Evolutionary conservation across 1,139 yeast species (phyloP).

Genomic region (Sugiyamaella grinbergsii): DNA sequence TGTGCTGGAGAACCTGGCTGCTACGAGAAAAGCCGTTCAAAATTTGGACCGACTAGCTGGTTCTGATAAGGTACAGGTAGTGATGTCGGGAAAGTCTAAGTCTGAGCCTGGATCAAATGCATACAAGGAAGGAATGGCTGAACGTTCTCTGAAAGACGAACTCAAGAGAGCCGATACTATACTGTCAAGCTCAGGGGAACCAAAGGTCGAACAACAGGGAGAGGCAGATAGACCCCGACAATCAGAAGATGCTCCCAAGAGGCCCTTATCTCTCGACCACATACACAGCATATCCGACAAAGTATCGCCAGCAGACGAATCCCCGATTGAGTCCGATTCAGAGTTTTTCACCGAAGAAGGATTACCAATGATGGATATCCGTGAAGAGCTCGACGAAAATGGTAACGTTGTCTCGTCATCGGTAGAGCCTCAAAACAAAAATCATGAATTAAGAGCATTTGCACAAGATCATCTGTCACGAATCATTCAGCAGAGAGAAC

Average conservation of each 20-base stretch:
- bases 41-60: conserved; percentile 36
- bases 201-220: too few species aligned
- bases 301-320: not conserved
- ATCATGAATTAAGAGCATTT: conserved; percentile 30
- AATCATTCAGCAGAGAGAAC: conserved; percentile 21
- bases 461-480: conserved; percentile 26
- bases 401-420: conserved; percentile 56
- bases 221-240: too few species aligned
- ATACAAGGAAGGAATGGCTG: too few species aligned
- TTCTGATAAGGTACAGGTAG: too few species aligned
- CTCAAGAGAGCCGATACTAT: not conserved
- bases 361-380: conserved; percentile 74
- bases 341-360: conserved; percentile 46
- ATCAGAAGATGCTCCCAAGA: not conserved
- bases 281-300: conserved; percentile 14
- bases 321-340: too few species aligned
- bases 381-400: conserved; percentile 81
- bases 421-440: conserved; percentile 34
- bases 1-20: conserved; percentile 49
- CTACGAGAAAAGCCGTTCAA: conserved; percentile 48
- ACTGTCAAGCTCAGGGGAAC: not conserved
- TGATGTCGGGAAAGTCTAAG: not conserved
- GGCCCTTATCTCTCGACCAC: not conserved
- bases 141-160: too few species aligned
- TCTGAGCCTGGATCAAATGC: not conserved